These are phyloP conservation scores for Dioscorea dumetorum DNA, from an alignment of 106 monocot species.

Conservation along the genomic window DNA sequence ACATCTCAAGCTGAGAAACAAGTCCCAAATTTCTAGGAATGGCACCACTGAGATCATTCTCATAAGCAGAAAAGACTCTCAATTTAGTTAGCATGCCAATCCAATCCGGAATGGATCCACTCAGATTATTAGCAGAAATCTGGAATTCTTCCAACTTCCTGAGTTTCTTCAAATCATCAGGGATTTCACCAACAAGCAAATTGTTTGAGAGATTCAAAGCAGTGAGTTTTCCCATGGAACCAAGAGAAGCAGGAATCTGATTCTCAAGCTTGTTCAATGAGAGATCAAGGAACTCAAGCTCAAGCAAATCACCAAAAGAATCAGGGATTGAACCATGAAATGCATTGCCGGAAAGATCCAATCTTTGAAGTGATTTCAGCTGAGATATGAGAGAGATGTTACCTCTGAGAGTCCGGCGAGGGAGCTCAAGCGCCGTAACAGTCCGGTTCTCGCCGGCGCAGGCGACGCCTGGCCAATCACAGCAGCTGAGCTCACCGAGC, in stretches of 20 bases:
- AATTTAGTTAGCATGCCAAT: constrained; percentile 33
- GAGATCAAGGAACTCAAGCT: constrained; percentile 62
- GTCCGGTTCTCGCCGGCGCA: constrained; percentile 23
- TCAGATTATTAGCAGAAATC: constrained; percentile 60
- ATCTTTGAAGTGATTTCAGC: constrained; percentile 28
- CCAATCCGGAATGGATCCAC: constrained; percentile 55
- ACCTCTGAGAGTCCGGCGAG: constrained; percentile 45
- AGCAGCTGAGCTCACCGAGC: constrained; percentile 23
- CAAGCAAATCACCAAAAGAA: constrained; percentile 19
- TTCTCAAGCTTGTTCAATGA: constrained; percentile 57
- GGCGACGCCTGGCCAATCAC: constrained; percentile 61
- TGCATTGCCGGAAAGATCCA: constrained; percentile 62
- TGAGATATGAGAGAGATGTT: constrained; percentile 51
- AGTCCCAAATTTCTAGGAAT: constrained; percentile 56
- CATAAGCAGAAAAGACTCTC: constrained; percentile 62
- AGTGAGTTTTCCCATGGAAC: constrained; percentile 20
- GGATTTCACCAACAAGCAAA: constrained; percentile 46
- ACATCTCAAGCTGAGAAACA: constrained; percentile 45
- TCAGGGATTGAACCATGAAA: constrained; percentile 49
- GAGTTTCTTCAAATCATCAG: constrained; percentile 38
- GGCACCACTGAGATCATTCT: constrained; percentile 49
- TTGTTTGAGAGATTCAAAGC: constrained; percentile 72
- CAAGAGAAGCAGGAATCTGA: constrained; percentile 45
- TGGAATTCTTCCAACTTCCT: constrained; percentile 58
- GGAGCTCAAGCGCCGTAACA: constrained; percentile 34